These are phyloP conservation scores for Globisporangium canariense DNA, from an alignment of 352 stramenopile genomes.

Conservation along the genomic window DNA sequence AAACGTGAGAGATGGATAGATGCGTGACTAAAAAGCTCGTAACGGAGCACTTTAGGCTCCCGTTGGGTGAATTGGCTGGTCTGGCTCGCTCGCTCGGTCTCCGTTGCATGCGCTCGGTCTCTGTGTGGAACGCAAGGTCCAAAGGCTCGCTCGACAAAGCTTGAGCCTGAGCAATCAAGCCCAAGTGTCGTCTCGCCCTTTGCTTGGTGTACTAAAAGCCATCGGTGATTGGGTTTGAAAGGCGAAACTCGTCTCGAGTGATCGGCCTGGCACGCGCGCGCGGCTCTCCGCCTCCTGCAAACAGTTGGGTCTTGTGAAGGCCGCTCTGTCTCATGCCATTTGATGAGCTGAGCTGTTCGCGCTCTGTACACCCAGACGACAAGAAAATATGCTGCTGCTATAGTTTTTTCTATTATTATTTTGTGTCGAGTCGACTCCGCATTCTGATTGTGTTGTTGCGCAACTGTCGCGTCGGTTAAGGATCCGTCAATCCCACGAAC, in stretches of 20 bases:
- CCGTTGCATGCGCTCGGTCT: neutral
- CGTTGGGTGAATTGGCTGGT: no score
- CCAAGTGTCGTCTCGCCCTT: neutral
- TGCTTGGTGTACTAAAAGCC: neutral
- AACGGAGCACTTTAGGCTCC: no score
- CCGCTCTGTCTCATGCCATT: slow-evolving; percentile 14
- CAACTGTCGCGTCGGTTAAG: neutral
- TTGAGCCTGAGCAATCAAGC: slow-evolving; percentile 3
- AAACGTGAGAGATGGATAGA: no score
- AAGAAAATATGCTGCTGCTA: neutral
- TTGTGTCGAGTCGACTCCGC: slow-evolving; percentile 1
- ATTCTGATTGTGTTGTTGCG: neutral
- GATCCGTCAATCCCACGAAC: neutral
- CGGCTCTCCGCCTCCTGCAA: neutral
- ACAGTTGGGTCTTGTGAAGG: neutral
- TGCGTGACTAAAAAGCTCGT: no score
- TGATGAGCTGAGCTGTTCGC: slow-evolving; percentile 5
- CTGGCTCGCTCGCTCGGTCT: no score
- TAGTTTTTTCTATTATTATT: neutral
- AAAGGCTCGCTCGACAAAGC: neutral
- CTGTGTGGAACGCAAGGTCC: no score
- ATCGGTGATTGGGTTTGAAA: neutral
- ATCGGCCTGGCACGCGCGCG: neutral
- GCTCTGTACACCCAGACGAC: slow-evolving; percentile 1
- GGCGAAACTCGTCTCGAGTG: neutral